These are phyloP conservation scores for Croton laevigatus DNA, from an alignment of 441 rosid species.

Conservation along the genomic window DNA sequence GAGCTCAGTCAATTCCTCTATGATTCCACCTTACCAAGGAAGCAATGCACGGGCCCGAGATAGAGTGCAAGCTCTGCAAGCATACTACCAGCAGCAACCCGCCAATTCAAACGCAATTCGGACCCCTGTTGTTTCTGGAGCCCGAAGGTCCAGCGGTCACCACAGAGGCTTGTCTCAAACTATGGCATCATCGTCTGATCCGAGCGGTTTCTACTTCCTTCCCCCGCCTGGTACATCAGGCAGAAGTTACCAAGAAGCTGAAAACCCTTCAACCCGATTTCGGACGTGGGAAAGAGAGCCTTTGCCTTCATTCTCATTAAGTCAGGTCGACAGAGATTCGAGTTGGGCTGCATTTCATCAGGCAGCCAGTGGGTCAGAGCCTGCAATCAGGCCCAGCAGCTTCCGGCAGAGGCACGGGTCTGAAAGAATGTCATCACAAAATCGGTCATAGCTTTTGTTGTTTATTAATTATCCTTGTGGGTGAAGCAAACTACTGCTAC, in stretches of 20 bases:
- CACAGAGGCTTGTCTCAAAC: conserved; percentile 60
- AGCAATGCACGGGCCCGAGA: conserved; percentile 78
- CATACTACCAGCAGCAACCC: conserved; percentile 86
- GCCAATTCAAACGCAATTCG: conserved; percentile 47
- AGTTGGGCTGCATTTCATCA: conserved; percentile 59
- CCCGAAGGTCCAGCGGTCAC: conserved; percentile 50
- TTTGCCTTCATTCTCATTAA: conserved; percentile 46
- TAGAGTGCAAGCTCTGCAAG: conserved; percentile 88
- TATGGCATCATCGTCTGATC: conserved; percentile 73
- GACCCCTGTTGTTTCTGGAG: conserved; percentile 45
- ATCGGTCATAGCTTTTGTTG: conserved; percentile 34
- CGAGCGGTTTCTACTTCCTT: conserved; percentile 64
- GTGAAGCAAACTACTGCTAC: conserved; percentile 37
- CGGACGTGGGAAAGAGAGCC: conserved; percentile 82
- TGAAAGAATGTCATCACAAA: conserved; percentile 64
- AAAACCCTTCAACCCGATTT: conserved; percentile 42
- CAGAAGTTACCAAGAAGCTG: conserved; percentile 56
- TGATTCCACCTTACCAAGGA: conserved; percentile 82
- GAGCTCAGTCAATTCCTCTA: conserved; percentile 61
- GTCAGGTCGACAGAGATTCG: conserved; percentile 69
- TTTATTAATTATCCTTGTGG: conserved; percentile 24
- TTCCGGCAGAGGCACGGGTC: conserved; percentile 76
- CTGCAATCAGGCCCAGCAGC: conserved; percentile 42
- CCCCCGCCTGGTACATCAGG: conserved; percentile 57
- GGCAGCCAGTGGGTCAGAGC: conserved; percentile 43